Conservation (phyloP, 345 rosid species). For the Lumnitzera littorea region DNA sequence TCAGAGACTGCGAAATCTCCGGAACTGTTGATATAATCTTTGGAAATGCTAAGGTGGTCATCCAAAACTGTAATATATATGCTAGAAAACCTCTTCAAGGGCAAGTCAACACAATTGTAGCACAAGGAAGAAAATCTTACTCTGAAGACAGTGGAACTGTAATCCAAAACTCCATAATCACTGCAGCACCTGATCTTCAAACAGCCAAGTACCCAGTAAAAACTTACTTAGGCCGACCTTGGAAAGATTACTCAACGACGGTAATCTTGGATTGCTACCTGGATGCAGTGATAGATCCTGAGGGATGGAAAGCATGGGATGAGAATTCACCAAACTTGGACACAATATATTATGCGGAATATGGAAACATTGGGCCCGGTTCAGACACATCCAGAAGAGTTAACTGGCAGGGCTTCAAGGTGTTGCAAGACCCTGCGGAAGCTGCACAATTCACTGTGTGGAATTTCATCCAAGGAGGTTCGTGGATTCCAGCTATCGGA, state of each 20-base stretch:
- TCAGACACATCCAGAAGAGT: slow-evolving; percentile 52
- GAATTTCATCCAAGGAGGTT: too few species aligned
- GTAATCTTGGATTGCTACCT: slow-evolving; percentile 48
- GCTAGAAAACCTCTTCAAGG: slow-evolving; percentile 51
- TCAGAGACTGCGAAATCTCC: slow-evolving; percentile 67
- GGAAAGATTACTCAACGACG: slow-evolving; percentile 77
- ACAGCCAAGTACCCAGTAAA: slow-evolving; percentile 21
- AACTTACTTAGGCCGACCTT: slow-evolving; percentile 61
- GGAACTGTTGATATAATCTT: slow-evolving; percentile 89
- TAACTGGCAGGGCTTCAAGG: slow-evolving; percentile 50
- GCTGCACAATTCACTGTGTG: too few species aligned
- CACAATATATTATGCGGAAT: slow-evolving; percentile 71
- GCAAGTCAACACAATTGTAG: slow-evolving; percentile 67
- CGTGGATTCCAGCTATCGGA: too few species aligned
- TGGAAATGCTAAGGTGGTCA: slow-evolving; percentile 72
- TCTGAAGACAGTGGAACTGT: slow-evolving; percentile 55
- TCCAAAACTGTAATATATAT: slow-evolving; percentile 64
- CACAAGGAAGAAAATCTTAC: slow-evolving; percentile 59
- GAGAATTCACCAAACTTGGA: slow-evolving; percentile 43
- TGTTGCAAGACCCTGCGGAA: too few species aligned
- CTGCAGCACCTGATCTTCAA: neutral
- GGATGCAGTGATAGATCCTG: slow-evolving; percentile 43
- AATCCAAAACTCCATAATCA: slow-evolving; percentile 6
- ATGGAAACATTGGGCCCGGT: slow-evolving; percentile 63
- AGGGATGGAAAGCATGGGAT: slow-evolving; percentile 73